Evolutionary conservation across 257 asterid species (phyloP), one percentile per base, ranked within the genome.

Genomic region (Perilla frutescens): DNA sequence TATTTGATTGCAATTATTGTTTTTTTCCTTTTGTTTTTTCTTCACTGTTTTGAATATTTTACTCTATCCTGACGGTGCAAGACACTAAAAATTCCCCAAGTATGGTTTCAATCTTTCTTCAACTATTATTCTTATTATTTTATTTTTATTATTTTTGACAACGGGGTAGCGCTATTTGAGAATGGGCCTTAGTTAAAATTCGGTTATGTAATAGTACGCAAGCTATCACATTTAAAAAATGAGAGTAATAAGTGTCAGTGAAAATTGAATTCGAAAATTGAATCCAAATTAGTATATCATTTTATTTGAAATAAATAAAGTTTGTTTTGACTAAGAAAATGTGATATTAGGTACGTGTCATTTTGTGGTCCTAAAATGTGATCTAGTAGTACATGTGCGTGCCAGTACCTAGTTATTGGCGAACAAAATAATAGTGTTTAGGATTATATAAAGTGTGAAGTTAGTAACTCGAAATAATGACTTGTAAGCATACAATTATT

Each of bases 281-380:
- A 20, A 20, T 20, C 26, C 26, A 20, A 20, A 20, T 20, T 1
- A 20, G 26, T 20, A 20, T 20, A 20, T 20, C 26, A 20, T 20
- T 20, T 20, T 50, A 57, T 36, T 68, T 60, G 80, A 15, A 10
- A n/a, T 13, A 37, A 40, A 39, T 1, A 12, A 6, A 32, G 1
- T n/a, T 1, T 14, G 43, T 10, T 37, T 75, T 49, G 69, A 68
- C 56, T 48, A 8, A 60, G 40, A 45, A 32, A 10, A 3, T 9
- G 51, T 68, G 40, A 29, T 12, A 11, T 50, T 4, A 6, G 20
- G 14, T 12, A 63, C 67, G 79, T 66, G 73, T 49, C 60, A n/a
- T 40, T 69, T 60, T 59, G 65, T 74, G 77, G 81, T 71, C 84
- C 78, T 49, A 31, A 37, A 50, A 5, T 60, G 45, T 45, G 83